Base-by-base conservation (phyloP, 164 flowering plant species). In the Stephania yunnanensis region DNA sequence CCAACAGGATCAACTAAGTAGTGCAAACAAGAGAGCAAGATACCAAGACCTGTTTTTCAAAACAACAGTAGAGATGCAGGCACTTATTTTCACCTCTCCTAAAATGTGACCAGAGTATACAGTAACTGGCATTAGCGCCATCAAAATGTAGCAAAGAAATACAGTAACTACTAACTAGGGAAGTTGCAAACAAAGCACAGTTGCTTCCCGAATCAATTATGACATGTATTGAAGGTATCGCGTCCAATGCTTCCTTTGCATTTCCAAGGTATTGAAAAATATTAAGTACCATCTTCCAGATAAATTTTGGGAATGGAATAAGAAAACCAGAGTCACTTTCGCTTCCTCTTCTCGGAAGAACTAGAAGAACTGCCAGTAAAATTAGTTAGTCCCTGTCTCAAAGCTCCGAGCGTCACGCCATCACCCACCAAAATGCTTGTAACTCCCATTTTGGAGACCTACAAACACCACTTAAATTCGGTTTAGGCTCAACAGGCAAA, bases 401-500 rank as follows among this genome's bases (percentile, higher is more conserved):
- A 74, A 74, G 97, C 94, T 77, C 84, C 90, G 45, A 92, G 85
- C 75, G 82, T 90, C 71, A 93, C 91, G 58, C 98, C 97, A 63
- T 91, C 83, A 45, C 77, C 80, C 19, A 93, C 98, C 81, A 89
- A 84, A 75, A 95, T 87, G 86, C 97, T 88, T 6, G 97, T 93
- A 11, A 87, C 98, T 19, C 97, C 99, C 98, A 91, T 89, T 72
- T 89, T 85, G 5, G 92, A 88, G 11, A 90, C 95, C 99, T 95
- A 88, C 20, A 76, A 71, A 61, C 22, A 46, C 11, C 74, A 75
- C 42, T 52, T 68, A 25, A 31, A 46, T 75, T 29, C 50, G 44
- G 69, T 46, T 6, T 12, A 29, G 3, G n/a, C 12, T 19, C 25
- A 4, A 61, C 20, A 19, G 61, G 61, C 17, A 13, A 6, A 66